phyloP scores from a whole-genome alignment of 495 filamentous ascomycete genomes.

The Hyaloscypha hepaticicola region DNA sequence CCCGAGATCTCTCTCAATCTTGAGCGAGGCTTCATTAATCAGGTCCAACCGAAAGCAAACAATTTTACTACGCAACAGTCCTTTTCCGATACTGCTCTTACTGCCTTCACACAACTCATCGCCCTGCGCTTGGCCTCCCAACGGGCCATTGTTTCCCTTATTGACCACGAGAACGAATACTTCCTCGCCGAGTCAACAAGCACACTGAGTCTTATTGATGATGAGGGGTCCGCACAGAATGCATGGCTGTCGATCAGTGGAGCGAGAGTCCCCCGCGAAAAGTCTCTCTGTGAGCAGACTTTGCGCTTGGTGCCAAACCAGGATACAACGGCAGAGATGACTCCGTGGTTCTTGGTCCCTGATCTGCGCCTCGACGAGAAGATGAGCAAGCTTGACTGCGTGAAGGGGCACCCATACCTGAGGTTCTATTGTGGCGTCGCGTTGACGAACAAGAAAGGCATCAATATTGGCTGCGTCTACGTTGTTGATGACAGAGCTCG shows the following conservation, averaged over 20 bases:
- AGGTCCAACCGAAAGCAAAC: background rate
- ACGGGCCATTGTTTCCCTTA: constrained; percentile 59
- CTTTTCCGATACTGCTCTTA: constrained; percentile 55
- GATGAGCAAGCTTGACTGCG: constrained; percentile 34
- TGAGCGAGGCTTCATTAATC: background rate
- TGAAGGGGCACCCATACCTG: constrained; percentile 30
- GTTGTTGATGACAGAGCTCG: constrained; percentile 36
- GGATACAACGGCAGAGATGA: constrained; percentile 18
- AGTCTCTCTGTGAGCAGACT: constrained; percentile 16
- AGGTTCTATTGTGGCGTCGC: constrained; percentile 38
- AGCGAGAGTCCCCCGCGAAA: constrained; percentile 9
- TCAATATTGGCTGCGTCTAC: constrained; percentile 37
- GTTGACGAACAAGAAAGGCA: constrained; percentile 35
- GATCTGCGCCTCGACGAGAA: constrained; percentile 36
- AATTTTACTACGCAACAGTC: constrained; percentile 17
- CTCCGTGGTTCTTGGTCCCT: constrained; percentile 29
- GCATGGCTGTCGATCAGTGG: constrained; percentile 21
- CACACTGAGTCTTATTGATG: constrained; percentile 43
- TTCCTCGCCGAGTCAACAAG: constrained; percentile 63
- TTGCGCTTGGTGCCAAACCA: constrained; percentile 14
- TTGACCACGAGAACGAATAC: constrained; percentile 58
- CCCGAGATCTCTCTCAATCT: background rate
- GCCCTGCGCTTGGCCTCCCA: constrained; percentile 52
- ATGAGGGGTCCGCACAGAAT: constrained; percentile 11
- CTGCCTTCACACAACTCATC: constrained; percentile 61